These are phyloP conservation scores for Hymenoscyphus fructigenus DNA, from an alignment of 2,329 filamentous ascomycete genomes.

Conservation along the genomic window DNA sequence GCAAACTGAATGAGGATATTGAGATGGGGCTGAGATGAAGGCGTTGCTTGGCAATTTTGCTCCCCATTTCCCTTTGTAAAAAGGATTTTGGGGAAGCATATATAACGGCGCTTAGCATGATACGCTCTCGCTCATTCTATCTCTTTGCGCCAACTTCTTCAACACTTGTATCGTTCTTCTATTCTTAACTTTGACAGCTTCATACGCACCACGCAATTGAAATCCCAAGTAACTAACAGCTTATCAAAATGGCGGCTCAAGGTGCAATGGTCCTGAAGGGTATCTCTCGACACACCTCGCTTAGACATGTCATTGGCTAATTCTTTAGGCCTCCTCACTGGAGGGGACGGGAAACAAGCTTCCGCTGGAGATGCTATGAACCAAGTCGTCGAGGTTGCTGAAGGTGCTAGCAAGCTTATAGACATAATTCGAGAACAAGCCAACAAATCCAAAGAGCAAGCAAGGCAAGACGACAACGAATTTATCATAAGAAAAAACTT, in stretches of 20 bases:
- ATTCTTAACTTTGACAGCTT: background rate
- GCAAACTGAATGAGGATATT: background rate
- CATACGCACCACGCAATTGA: background rate
- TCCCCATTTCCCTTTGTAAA: background rate
- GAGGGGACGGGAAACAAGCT: background rate
- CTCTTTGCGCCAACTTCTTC: background rate
- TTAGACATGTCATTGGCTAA: background rate
- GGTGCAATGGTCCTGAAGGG: background rate
- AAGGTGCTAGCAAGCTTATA: background rate
- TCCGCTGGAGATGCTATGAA: background rate
- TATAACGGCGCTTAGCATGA: background rate
- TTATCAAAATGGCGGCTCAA: background rate
- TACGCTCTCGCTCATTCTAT: background rate
- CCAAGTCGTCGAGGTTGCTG: background rate
- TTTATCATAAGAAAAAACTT: slow-evolving; percentile 3
- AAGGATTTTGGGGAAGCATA: background rate
- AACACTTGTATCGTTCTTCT: background rate
- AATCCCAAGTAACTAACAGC: background rate
- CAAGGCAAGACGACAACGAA: slow-evolving; percentile 4
- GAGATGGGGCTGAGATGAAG: background rate
- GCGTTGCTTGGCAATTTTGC: background rate
- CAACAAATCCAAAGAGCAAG: background rate
- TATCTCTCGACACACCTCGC: background rate
- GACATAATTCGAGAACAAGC: slow-evolving; percentile 3
- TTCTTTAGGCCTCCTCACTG: background rate